Base-by-base conservation (phyloP, 1,139 yeast genomes). In the Zhuliangozyma parablackwelliae region DNA sequence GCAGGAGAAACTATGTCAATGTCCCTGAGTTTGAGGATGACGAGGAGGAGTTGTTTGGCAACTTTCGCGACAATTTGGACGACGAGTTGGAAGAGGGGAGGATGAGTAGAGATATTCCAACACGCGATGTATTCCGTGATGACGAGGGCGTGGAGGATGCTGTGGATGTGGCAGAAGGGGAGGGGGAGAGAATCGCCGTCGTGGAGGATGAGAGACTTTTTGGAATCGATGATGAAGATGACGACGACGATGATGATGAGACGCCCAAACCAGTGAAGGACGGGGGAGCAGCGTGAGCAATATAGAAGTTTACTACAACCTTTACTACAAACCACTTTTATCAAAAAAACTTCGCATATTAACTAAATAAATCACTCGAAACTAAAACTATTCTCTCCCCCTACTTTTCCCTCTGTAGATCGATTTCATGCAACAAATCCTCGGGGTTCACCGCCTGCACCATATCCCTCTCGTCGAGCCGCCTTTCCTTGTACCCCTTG, bases 381-480 rank as follows among this genome's bases (percentile, higher is more conserved):
- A n/a, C n/a, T n/a, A n/a, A n/a, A n/a, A n/a, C n/a, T n/a, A n/a
- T n/a, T n/a, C n/a, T n/a, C n/a, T n/a, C n/a, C n/a, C n/a, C 10
- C 30, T 10, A 20, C n/a, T 10, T 29, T 29, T 55, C 49, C 46
- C 63, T 67, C 38, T 69, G 75, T 32, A 69, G 54, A 52, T 75
- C 82, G 57, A 80, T 75, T 51, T 79, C 82, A 52, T 75, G 78
- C 38, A 81, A 64, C 45, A 81, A 63, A 33, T 76, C 78, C 33
- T 68, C 76, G 1, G 88, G 87, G 38, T 82, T 82, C 21, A 80
- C 82, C 4, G 79, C 77, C 43, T 75, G 67, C 60, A 80, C 68
- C 87, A 82, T 80, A 33, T 79, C 85, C 35, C 72, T 72, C 51
- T 81, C 88, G 16, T 80, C 79, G 32, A 80, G 80, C 51, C 88